A percentile compares a stretch with the other conserved stretches of the same genome.
Conservation (phyloP, 129 eudicot genomes). For the Escallonia rubra region DNA sequence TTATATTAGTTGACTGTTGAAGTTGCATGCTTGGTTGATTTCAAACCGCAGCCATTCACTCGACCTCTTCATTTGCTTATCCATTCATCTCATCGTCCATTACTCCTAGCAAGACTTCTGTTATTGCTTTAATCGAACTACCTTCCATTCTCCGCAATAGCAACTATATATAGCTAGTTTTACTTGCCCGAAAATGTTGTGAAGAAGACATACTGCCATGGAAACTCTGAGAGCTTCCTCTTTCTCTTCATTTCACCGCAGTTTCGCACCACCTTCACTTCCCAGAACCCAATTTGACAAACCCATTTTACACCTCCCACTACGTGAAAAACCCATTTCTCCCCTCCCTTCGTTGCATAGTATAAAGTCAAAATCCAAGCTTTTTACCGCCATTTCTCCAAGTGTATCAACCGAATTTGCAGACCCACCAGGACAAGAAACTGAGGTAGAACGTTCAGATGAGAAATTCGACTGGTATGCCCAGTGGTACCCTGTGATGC, state of each 20-base stretch:
- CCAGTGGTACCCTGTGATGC: slow-evolving; percentile 72
- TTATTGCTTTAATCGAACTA: too few species aligned
- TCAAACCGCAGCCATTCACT: slow-evolving; percentile 3
- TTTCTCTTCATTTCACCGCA: slow-evolving; percentile 23
- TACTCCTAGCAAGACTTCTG: not conserved
- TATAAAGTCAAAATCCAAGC: slow-evolving; percentile 27
- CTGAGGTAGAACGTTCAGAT: slow-evolving; percentile 18
- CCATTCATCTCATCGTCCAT: not conserved
- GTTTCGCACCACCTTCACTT: not conserved
- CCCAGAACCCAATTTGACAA: slow-evolving; percentile 13
- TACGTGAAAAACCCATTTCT: slow-evolving; percentile 13
- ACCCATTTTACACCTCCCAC: slow-evolving; percentile 25
- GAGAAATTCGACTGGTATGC: slow-evolving; percentile 75
- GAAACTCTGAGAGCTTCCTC: slow-evolving; percentile 46
- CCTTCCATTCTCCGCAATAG: too few species aligned
- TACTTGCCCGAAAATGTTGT: not conserved
- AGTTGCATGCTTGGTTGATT: not conserved
- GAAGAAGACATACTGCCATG: slow-evolving; percentile 25
- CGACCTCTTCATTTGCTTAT: not conserved
- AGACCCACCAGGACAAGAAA: slow-evolving; percentile 27
- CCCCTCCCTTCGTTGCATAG: slow-evolving; percentile 10
- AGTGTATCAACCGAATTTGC: slow-evolving; percentile 21
- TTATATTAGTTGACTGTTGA: not conserved
- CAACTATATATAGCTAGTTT: too few species aligned
- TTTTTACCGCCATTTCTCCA: slow-evolving; percentile 34